Conservation (phyloP, 495 filamentous ascomycete genomes). For the Pseudomonodictys pantanalensis region DNA sequence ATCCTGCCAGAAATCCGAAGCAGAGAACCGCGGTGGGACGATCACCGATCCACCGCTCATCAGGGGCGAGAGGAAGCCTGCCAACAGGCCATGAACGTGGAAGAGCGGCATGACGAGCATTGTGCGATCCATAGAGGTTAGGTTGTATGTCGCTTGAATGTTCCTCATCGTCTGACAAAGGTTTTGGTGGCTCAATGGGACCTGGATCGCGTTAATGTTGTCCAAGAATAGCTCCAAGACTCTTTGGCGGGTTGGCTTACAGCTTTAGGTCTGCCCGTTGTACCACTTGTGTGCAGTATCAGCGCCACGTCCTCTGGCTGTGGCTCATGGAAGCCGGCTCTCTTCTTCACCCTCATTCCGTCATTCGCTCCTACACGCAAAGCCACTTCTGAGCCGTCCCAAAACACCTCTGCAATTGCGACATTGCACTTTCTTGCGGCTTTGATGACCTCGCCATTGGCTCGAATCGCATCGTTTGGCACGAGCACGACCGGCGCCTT, state of each 20-base stretch:
- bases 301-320: constrained; percentile 13
- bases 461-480: constrained; percentile 3
- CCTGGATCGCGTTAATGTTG: not conserved
- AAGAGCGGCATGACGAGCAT: constrained; percentile 25
- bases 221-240: not conserved
- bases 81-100: constrained; percentile 22
- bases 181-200: constrained; percentile 14
- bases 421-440: constrained; percentile 20
- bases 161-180: constrained; percentile 17
- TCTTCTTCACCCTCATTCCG: constrained; percentile 14
- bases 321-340: constrained; percentile 5
- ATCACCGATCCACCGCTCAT: constrained; percentile 39
- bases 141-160: constrained; percentile 17
- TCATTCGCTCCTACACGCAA: constrained; percentile 15
- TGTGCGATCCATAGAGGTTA: constrained; percentile 11
- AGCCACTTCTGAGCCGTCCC: constrained; percentile 17
- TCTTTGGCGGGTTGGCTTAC: constrained; percentile 2
- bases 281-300: constrained; percentile 23
- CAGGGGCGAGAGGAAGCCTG: constrained; percentile 27
- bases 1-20: constrained; percentile 51
- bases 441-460: constrained; percentile 13
- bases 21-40: constrained; percentile 48
- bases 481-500: constrained; percentile 17
- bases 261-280: constrained; percentile 21
- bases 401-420: constrained; percentile 19